These are phyloP conservation scores for Actinidia chinensis DNA, from an alignment of 179 eudicot genomes.

Conservation along the genomic window DNA sequence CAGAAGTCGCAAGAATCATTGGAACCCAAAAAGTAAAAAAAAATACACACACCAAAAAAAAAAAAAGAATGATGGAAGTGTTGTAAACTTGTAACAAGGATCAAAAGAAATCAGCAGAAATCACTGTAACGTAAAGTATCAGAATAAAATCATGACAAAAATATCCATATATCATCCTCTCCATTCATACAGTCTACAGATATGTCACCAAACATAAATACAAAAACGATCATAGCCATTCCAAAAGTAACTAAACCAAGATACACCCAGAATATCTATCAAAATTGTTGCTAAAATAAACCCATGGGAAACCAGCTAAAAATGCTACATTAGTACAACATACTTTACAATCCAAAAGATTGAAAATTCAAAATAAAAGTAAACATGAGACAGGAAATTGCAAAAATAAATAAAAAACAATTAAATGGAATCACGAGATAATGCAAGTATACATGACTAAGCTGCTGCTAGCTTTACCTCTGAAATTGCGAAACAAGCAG, in stretches of 20 bases:
- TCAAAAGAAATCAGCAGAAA: not conserved
- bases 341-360: not conserved
- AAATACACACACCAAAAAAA: too few species aligned
- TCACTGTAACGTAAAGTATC: too few species aligned
- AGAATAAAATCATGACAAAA: not conserved
- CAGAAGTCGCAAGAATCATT: too few species aligned
- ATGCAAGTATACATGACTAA: too few species aligned
- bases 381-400: not conserved
- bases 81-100: not conserved
- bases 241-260: not conserved
- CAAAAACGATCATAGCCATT: not conserved
- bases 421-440: too few species aligned
- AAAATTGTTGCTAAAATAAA: not conserved
- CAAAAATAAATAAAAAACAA: too few species aligned
- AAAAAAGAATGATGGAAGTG: too few species aligned
- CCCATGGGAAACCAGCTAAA: not conserved
- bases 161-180: not conserved
- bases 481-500: not conserved
- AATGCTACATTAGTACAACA: not conserved
- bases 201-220: not conserved
- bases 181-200: not conserved
- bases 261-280: not conserved
- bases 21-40: too few species aligned
- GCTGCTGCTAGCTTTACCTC: constrained; percentile 11
- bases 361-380: not conserved